Evolutionary conservation across 148 eudicot species (phyloP).

Genomic region (Oxyria digyna): DNA sequence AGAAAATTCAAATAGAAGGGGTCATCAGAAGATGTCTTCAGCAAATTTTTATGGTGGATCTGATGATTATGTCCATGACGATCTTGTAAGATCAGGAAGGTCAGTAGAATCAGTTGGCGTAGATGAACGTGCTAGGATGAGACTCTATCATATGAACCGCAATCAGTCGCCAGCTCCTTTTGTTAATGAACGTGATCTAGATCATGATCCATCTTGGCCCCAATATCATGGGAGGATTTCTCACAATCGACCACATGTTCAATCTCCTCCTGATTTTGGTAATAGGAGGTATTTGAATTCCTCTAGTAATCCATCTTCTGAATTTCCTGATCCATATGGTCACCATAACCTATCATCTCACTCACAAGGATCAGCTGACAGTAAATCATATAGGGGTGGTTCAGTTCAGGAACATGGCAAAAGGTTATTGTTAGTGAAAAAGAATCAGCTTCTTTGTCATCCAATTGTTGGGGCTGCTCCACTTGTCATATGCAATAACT

Average conservation of each 20-base stretch:
- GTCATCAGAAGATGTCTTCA: conserved; percentile 12
- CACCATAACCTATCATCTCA: conserved; percentile 8
- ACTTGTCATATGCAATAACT: conserved; percentile 48
- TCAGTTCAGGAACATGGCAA: conserved; percentile 22
- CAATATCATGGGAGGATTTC: too few relatives aligned
- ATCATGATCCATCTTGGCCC: too few relatives aligned
- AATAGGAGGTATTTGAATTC: conserved; percentile 11
- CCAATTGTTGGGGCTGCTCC: conserved; percentile 83
- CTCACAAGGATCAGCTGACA: conserved; percentile 11
- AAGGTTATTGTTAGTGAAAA: conserved; percentile 19
- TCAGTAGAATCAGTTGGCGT: conserved; percentile 17
- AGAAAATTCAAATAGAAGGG: conserved; percentile 20
- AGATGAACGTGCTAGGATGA: conserved; percentile 7
- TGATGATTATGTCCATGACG: conserved; percentile 23
- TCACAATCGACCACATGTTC: not conserved
- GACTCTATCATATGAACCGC: conserved; percentile 16
- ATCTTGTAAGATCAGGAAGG: conserved; percentile 17
- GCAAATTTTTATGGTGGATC: conserved; percentile 15
- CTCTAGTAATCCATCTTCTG: conserved; percentile 9
- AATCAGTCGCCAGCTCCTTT: conserved; percentile 13
- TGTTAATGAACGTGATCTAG: conserved; percentile 17
- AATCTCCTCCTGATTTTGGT: not conserved
- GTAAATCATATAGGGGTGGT: conserved; percentile 16
- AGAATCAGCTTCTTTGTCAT: conserved; percentile 24
- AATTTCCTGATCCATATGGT: conserved; percentile 16